Percentiles rank a stretch among this genome's conserved stretches.
phyloP scores from a whole-genome alignment of 2,329 filamentous ascomycete genomes.

The Pochonia chlamydosporia region DNA sequence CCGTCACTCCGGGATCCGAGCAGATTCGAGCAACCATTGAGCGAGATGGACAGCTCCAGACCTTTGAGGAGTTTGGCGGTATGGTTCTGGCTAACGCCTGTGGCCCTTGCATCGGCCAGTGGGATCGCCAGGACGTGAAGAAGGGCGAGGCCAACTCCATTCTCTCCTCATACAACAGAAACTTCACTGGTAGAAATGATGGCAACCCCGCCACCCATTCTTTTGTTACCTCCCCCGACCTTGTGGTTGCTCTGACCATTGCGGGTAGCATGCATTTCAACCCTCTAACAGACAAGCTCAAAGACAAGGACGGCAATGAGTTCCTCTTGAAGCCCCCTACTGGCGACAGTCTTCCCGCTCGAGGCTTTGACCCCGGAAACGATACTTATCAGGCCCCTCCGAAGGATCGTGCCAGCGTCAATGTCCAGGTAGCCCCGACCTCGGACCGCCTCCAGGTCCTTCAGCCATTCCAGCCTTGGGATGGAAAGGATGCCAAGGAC shows the following conservation, averaged over 20 bases:
- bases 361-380: slow-evolving; percentile 84
- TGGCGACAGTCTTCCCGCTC: slow-evolving; percentile 72
- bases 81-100: slow-evolving; percentile 94
- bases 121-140: slow-evolving; percentile 89
- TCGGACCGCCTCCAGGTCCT: slow-evolving; percentile 95
- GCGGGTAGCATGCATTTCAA: slow-evolving; percentile 89
- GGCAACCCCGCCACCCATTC: slow-evolving; percentile 92
- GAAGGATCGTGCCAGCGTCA: slow-evolving; percentile 64
- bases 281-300: slow-evolving; percentile 84
- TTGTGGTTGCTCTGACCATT: slow-evolving; percentile 81
- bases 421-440: slow-evolving; percentile 76
- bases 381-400: slow-evolving; percentile 97
- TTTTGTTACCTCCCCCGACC: slow-evolving; percentile 85
- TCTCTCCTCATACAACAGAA: slow-evolving; percentile 98
- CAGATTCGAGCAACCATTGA: slow-evolving; percentile 93
- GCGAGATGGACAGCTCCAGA: slow-evolving; percentile 85
- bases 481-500: slow-evolving; percentile 81
- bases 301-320: slow-evolving; percentile 93
- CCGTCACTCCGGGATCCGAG: slow-evolving; percentile 92
- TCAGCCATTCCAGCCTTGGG: slow-evolving; percentile 78
- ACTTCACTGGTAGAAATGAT: slow-evolving; percentile 98
- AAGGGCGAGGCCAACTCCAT: slow-evolving; percentile 97
- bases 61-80: slow-evolving; percentile 93
- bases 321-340: slow-evolving; percentile 79
- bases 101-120: slow-evolving; percentile 88